phyloP scores from a whole-genome alignment of 2,329 filamentous ascomycete species.

The Sarocladium strictum region DNA sequence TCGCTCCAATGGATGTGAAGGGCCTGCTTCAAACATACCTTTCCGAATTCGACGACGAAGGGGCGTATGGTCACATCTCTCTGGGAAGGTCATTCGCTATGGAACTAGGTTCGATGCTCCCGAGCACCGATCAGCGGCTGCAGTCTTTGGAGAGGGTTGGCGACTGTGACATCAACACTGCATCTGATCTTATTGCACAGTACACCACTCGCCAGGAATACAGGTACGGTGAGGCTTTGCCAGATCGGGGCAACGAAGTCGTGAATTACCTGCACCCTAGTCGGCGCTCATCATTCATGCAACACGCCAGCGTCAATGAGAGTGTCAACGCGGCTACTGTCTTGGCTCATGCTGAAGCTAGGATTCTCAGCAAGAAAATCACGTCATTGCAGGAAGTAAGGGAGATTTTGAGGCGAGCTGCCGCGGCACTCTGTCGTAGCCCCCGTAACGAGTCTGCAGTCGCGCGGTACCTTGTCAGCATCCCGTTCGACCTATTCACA shows the following conservation, averaged over 20 bases:
- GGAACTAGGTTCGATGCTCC: constrained; percentile 84
- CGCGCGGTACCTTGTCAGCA: constrained; percentile 80
- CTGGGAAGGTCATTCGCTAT: constrained; percentile 90
- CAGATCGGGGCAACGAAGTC: constrained; percentile 63
- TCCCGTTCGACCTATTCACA: constrained; percentile 89
- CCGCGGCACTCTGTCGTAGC: constrained; percentile 76
- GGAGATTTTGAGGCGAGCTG: constrained; percentile 76
- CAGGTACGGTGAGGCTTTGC: constrained; percentile 72
- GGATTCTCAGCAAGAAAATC: constrained; percentile 61
- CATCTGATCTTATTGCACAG: constrained; percentile 92
- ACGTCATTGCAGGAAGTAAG: constrained; percentile 71
- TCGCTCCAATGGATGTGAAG: constrained; percentile 90
- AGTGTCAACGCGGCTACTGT: constrained; percentile 56
- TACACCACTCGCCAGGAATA: constrained; percentile 97
- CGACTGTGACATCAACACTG: constrained; percentile 75
- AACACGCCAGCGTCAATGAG: constrained; percentile 42
- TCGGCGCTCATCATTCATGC: constrained; percentile 45
- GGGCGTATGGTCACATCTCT: constrained; percentile 84
- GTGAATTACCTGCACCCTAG: constrained; percentile 51
- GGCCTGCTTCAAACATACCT: constrained; percentile 93
- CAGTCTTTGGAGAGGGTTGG: constrained; percentile 73
- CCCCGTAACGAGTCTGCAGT: constrained; percentile 71
- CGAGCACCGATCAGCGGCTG: constrained; percentile 78
- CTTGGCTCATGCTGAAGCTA: constrained; percentile 66
- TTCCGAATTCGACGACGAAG: constrained; percentile 89